Base-by-base conservation (phyloP, 345 rosid genomes). In the Clausena lansium region DNA sequence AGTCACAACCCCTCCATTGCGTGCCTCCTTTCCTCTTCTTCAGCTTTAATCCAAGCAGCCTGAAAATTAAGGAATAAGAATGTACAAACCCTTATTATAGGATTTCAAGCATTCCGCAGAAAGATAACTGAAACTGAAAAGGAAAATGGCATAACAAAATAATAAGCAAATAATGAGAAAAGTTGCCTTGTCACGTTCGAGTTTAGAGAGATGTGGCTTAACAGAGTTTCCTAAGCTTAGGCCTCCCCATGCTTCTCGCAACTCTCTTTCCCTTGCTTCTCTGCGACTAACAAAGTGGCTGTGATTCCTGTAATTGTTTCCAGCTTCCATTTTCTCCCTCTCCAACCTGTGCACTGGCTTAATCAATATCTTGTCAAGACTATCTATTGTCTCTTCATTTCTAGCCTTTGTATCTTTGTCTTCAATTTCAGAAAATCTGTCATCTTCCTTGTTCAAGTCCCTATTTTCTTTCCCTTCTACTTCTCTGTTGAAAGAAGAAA, bases 231-330 rank as follows among this genome's bases (percentile, higher is more conserved):
- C 97, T 33, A 96, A 88, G 81, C 94, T 89, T 58, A 96, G 76
- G 61, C 98, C 99, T 80, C 95, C 97, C 98, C 98, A 91, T 76
- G 92, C 87, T 84, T 90, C 97, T 80, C 84, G 89, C 86, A 96
- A 78, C 85, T 96, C 99, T 83, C 81, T 91, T 11, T 91, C 94
- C 78, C 92, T 87, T 57, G 88, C 91, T 84, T 89, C 84, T 87
- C 83, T 91, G 25, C 98, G 94, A 20, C 87, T 77, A 33, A 81
- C 80, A 3, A 79, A 75, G 8, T 73, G 55, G 71, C 82, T 83
- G 17, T 45, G 17, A 45, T 13, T 13, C 50, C 17, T 45, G 17
- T 45, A 45, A 45, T 45, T 13, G 13, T 45, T 45, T 3, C 50
- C 78, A 20, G 75, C 77, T 11, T 77, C 87, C 67, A 82, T 61